phyloP scores from a whole-genome alignment of 768 basidiomycete species.

The Lactarius trivialis region DNA sequence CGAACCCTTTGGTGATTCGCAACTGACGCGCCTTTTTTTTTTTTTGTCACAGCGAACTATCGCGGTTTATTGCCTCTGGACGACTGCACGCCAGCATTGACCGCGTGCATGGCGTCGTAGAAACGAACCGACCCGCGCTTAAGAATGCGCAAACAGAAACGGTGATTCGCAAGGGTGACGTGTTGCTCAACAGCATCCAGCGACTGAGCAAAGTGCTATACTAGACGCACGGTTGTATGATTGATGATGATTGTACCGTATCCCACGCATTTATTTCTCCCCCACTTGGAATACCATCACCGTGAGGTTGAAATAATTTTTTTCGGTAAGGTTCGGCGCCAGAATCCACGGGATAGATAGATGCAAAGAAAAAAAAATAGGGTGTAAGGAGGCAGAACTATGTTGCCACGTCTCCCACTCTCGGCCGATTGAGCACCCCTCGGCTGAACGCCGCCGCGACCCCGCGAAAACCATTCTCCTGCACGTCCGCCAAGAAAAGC shows the following conservation, averaged over 20 bases:
- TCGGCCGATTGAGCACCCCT: slow-evolving; percentile 44
- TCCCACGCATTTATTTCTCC: background rate
- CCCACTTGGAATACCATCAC: background rate
- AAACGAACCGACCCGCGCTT: slow-evolving; percentile 71
- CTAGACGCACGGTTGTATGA: slow-evolving; percentile 24
- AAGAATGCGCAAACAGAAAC: slow-evolving; percentile 89
- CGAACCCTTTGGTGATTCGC: background rate
- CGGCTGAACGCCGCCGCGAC: slow-evolving; percentile 65
- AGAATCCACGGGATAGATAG: background rate
- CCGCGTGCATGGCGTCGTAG: slow-evolving; percentile 90
- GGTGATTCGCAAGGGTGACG: slow-evolving; percentile 89
- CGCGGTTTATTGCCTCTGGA: slow-evolving; percentile 83
- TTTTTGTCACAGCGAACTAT: slow-evolving; percentile 67
- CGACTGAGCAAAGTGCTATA: slow-evolving; percentile 84
- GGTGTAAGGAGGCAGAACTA: background rate
- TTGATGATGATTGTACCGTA: slow-evolving; percentile 6
- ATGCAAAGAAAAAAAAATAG: background rate
- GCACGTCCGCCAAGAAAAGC: slow-evolving; percentile 68
- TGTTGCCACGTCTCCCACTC: slow-evolving; percentile 20
- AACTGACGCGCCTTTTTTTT: slow-evolving; percentile 9
- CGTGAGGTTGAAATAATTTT: background rate
- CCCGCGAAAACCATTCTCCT: slow-evolving; percentile 61
- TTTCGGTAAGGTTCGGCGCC: background rate
- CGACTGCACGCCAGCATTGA: slow-evolving; percentile 86
- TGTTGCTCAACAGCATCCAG: slow-evolving; percentile 81